phyloP scores from a whole-genome alignment of 345 rosid species.

The Moricandia arvensis region DNA sequence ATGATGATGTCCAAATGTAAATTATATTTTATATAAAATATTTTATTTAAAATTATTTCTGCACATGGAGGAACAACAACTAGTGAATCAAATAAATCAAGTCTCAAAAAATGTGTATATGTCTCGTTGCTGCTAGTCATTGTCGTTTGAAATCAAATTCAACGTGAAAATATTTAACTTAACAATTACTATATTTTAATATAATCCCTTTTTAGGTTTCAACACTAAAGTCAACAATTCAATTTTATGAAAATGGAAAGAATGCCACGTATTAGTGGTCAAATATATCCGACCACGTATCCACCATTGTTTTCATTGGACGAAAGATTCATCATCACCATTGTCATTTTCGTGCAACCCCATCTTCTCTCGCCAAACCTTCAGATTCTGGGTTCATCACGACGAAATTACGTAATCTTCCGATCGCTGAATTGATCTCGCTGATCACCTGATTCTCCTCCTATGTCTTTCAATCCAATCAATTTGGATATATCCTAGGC shows the following conservation, averaged over 20 bases:
- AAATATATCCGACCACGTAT: conserved; percentile 12
- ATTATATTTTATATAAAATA: too few relatives aligned
- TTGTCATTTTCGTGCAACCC: conserved; percentile 10
- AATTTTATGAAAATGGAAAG: background rate
- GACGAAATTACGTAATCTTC: background rate
- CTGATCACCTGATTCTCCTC: conserved; percentile 13
- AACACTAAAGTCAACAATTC: background rate
- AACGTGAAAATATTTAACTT: background rate
- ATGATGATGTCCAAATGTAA: too few relatives aligned
- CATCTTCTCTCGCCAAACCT: conserved; percentile 13
- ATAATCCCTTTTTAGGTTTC: background rate
- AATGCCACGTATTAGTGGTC: conserved; percentile 20
- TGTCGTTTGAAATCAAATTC: background rate
- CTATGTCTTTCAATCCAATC: background rate
- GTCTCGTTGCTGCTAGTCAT: too few relatives aligned
- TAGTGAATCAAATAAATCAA: too few relatives aligned
- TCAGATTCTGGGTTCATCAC: background rate
- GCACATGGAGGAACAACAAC: too few relatives aligned
- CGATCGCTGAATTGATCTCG: conserved; percentile 1
- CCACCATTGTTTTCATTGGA: conserved; percentile 2
- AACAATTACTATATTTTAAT: background rate
- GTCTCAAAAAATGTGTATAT: too few relatives aligned
- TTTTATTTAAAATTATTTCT: too few relatives aligned
- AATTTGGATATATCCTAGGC: conserved; percentile 20
- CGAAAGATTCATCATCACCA: conserved; percentile 1